Evolutionary conservation across 2,329 filamentous ascomycete genomes (phyloP).

Genomic region (Colletotrichum sp.): DNA sequence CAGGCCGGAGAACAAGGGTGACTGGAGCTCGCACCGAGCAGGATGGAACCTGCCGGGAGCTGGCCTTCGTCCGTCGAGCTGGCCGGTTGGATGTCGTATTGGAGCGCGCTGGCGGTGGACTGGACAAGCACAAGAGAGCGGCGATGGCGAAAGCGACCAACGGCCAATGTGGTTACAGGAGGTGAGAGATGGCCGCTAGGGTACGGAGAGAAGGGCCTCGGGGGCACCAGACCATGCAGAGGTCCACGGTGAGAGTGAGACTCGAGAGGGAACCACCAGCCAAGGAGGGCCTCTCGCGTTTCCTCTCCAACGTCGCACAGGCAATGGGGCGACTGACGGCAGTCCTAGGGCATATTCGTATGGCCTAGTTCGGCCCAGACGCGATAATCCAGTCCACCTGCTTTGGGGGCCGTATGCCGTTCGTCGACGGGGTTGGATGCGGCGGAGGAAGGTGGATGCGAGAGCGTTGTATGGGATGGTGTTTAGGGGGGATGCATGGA

Average conservation of each 20-base stretch:
- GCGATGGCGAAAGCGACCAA: conserved; percentile 4
- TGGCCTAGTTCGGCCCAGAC: conserved; percentile 5
- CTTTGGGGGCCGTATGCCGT: not conserved
- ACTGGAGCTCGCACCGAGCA: not conserved
- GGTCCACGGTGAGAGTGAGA: not conserved
- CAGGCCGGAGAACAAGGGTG: not conserved
- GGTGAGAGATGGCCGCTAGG: not conserved
- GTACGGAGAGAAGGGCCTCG: not conserved
- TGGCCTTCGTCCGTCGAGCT: not conserved
- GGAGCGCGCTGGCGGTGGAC: not conserved
- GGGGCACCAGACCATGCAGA: not conserved
- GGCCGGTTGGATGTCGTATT: conserved; percentile 11
- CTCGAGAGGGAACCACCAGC: not conserved
- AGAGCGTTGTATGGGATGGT: not conserved
- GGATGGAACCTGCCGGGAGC: conserved; percentile 17
- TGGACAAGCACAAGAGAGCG: not conserved
- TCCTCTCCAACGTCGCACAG: conserved; percentile 21
- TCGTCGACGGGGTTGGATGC: not conserved
- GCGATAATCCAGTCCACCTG: conserved; percentile 7
- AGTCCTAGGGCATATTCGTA: not conserved
- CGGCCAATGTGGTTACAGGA: not conserved
- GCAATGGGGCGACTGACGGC: conserved; percentile 18
- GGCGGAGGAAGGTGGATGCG: not conserved
- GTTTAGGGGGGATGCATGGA: not conserved
- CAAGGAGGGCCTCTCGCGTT: not conserved